Conservation (phyloP, 2,329 filamentous ascomycete species). For the Calonectria ilicicola region DNA sequence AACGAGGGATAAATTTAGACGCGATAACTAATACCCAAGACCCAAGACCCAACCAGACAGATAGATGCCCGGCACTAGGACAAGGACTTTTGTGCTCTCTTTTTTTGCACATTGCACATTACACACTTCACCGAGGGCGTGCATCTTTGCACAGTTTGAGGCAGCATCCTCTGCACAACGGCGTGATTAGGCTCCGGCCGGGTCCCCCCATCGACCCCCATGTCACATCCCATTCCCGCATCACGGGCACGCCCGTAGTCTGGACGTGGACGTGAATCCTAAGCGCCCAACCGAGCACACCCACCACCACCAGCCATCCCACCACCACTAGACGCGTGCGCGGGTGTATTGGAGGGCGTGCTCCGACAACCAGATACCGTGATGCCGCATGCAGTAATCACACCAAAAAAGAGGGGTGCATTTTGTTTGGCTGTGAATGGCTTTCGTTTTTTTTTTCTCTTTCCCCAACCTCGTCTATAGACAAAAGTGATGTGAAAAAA, state of each 20-base stretch:
- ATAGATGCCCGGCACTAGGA: neutral
- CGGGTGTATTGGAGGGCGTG: neutral
- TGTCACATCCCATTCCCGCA: slow-evolving; percentile 7
- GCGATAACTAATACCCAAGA: neutral
- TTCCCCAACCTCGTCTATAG: neutral
- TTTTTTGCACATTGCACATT: too few relatives aligned
- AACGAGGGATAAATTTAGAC: neutral
- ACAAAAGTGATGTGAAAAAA: neutral
- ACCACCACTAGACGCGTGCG: neutral
- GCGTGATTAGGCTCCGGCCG: slow-evolving; percentile 4
- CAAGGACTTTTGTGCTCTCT: too few relatives aligned
- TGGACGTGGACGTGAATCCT: neutral
- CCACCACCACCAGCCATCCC: neutral
- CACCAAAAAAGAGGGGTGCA: neutral
- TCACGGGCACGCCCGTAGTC: neutral
- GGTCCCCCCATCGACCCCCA: neutral
- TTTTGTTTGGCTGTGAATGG: neutral
- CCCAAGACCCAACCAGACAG: neutral
- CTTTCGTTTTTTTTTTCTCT: neutral
- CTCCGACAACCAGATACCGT: neutral
- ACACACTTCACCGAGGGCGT: neutral
- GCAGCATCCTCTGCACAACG: neutral
- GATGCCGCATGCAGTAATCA: slow-evolving; percentile 8
- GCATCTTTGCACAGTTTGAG: neutral
- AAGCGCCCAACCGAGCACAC: slow-evolving; percentile 13